Evolutionary conservation across 148 eudicot species (phyloP), one percentile per base, ranked within the genome.

Genomic region (Tetragonia tetragonoides): DNA sequence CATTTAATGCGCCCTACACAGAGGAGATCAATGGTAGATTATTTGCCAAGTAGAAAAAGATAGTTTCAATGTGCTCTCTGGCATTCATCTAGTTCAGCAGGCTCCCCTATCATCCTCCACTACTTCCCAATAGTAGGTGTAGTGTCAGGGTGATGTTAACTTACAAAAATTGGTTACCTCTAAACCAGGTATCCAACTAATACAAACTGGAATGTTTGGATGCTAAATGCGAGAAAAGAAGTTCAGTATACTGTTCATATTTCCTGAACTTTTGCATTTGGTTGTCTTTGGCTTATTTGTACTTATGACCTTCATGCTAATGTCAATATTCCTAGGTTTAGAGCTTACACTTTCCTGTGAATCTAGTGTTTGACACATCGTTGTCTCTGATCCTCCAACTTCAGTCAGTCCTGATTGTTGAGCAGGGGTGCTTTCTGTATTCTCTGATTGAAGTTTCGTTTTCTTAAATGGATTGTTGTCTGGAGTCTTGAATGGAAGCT

Each of bases 391-490:
- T 42, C 61, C 70, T 53, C 81, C 89, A 77, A 83, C 68, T 69
- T 86, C 89, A 17, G 91, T 85, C 49, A 82, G 81, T 39, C 61
- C 82, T 5, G 87, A 83, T 34, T 75, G 79, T 21, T 76, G 84
- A 80, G 83, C 78, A 39, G 78, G 77, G 51, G 66, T 72, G 57
- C 44, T 75, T 65, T 86, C 84, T 6, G 21, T 70, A 79, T 87
- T 80, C 24, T 75, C 83, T 34, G 78, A 67, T 24, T 56, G 49
- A 57, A 42, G 66, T 47, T 89, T 89, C 40, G 84, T 78, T 79
- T 82, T 87, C 77, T 77, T 83, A 77, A 88, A 90, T 10, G 96
- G 93, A 76, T 89, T 89, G 75, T 89, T 88, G 61, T 81, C 68
- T 14, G 88, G 91, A 65, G 84, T 76, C 34, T 81, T 79, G 23